phyloP scores from a whole-genome alignment of 176 grass and related monocot species.

The Echinochloa phyllopogon region DNA sequence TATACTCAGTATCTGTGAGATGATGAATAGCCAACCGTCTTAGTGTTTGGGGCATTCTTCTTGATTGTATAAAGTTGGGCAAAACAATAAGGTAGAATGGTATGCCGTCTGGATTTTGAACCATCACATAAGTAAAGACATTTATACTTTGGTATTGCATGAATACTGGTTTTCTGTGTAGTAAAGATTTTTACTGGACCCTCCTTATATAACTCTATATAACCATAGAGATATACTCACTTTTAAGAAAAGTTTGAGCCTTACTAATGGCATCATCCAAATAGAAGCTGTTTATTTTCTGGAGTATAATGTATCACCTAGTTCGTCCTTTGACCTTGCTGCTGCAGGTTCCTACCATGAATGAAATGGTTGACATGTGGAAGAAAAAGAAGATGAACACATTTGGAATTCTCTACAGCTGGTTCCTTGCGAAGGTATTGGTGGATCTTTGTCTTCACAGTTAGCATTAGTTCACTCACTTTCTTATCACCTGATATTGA shows the following conservation, averaged over 20 bases:
- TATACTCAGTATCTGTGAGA: constrained; percentile 38
- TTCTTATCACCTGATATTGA: constrained; percentile 31
- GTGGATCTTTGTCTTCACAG: constrained; percentile 1
- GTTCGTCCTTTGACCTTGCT: constrained; percentile 38
- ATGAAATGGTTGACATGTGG: constrained; percentile 97
- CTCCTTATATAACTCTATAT: constrained; percentile 12
- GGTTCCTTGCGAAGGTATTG: constrained; percentile 94
- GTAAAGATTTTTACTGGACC: neutral
- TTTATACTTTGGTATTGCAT: constrained; percentile 1
- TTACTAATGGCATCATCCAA: neutral
- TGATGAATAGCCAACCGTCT: constrained; percentile 12
- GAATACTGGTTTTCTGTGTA: constrained; percentile 1
- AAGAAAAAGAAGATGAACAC: constrained; percentile 94
- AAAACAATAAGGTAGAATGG: neutral
- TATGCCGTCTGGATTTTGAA: neutral
- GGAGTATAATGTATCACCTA: neutral
- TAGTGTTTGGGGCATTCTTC: neutral
- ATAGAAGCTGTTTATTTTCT: neutral
- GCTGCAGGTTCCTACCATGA: constrained; percentile 81
- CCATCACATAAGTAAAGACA: neutral
- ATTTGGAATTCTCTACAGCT: constrained; percentile 95
- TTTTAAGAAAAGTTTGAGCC: neutral
- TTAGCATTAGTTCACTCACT: constrained; percentile 25
- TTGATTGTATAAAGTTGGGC: neutral
- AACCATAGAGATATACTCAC: neutral